Conservation (phyloP, 2,329 filamentous ascomycete genomes). For the Xylariaceae sp. region DNA sequence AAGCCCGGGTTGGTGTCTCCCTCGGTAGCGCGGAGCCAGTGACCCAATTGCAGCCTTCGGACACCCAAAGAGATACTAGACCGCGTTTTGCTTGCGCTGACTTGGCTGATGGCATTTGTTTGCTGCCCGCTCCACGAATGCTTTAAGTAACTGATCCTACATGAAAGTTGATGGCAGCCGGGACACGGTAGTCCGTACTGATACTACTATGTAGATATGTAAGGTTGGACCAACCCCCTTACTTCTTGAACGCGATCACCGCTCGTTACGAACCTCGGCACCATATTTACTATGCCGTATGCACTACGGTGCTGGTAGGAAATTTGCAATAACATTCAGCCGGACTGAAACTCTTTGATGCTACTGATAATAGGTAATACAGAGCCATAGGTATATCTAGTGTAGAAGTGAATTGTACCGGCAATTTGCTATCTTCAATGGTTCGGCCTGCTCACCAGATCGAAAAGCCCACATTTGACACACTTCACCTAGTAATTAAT, state of each 20-base stretch:
- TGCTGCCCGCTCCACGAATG: too few relatives aligned
- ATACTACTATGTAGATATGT: neutral
- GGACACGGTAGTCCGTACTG: neutral
- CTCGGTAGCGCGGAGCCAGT: too few relatives aligned
- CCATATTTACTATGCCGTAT: neutral
- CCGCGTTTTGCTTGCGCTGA: neutral
- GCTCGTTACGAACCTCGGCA: neutral
- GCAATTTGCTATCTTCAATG: neutral
- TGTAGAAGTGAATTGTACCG: neutral
- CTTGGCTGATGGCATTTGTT: neutral
- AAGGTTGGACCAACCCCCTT: neutral
- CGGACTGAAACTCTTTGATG: neutral
- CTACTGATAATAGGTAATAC: neutral
- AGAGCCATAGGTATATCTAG: neutral
- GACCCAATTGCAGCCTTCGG: too few relatives aligned
- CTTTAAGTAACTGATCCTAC: too few relatives aligned
- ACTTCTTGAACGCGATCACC: neutral
- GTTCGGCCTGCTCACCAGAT: neutral
- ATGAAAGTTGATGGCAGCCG: neutral
- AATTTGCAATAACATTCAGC: neutral
- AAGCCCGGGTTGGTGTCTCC: too few relatives aligned
- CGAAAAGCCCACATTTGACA: neutral
- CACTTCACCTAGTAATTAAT: too few relatives aligned
- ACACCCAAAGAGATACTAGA: neutral
- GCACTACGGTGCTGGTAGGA: too few relatives aligned